A percentile compares a stretch with the other conserved stretches of the same genome.
These are phyloP conservation scores for Populus nigra DNA, from an alignment of 345 rosid genomes.

Conservation along the genomic window DNA sequence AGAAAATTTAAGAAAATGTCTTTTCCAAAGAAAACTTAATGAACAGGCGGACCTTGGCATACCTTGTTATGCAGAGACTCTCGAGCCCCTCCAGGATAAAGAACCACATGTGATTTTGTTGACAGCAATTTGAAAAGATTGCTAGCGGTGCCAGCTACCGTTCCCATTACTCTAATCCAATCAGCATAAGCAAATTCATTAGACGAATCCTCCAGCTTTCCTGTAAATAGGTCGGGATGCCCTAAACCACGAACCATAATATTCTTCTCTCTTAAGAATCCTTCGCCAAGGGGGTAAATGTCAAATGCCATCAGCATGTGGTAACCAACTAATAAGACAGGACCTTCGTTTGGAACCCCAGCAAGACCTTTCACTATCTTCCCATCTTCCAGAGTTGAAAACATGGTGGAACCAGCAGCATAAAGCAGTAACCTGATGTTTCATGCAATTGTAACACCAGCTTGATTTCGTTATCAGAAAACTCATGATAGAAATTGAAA, in stretches of 20 bases:
- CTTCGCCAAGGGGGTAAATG: conserved; percentile 47
- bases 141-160: conserved; percentile 54
- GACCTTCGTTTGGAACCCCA: conserved; percentile 82
- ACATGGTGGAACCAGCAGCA: conserved; percentile 48
- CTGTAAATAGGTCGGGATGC: conserved; percentile 51
- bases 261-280: conserved; percentile 61
- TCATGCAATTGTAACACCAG: conserved; percentile 12
- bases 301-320: conserved; percentile 81
- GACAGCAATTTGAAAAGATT: conserved; percentile 64
- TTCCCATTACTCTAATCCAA: conserved; percentile 67
- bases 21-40: background rate
- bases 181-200: conserved; percentile 37
- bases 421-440: conserved; percentile 38
- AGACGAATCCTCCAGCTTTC: conserved; percentile 9
- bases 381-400: conserved; percentile 75
- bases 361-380: conserved; percentile 67
- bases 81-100: conserved; percentile 78
- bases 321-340: conserved; percentile 69
- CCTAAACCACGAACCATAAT: conserved; percentile 57
- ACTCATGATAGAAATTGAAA: too few relatives aligned
- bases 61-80: conserved; percentile 85
- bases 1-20: too few relatives aligned
- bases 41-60: conserved; percentile 3
- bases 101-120: conserved; percentile 64
- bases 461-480: background rate